Conservation (phyloP, 345 rosid species). For the Eucalyptus curtisii region DNA sequence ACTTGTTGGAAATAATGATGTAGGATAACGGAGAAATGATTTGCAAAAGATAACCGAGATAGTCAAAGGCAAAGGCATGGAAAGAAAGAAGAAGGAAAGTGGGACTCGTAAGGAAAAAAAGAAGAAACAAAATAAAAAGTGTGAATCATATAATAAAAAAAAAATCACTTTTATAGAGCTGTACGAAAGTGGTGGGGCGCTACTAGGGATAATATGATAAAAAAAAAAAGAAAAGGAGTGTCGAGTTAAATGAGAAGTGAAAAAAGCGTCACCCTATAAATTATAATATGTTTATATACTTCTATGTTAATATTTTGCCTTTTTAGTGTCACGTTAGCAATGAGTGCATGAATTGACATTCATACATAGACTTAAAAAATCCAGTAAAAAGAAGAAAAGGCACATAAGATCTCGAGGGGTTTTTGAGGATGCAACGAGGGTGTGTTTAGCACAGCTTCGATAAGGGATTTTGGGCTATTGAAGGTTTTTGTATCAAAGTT, state of each 20-base stretch:
- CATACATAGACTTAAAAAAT: not conserved
- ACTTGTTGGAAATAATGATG: not conserved
- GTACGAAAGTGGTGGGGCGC: fast-evolving
- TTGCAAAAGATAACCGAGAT: not conserved
- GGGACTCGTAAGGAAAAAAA: fast-evolving
- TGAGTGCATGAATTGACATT: not conserved
- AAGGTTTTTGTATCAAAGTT: not conserved
- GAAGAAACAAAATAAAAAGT: too few species aligned
- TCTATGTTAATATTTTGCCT: not conserved
- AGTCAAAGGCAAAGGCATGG: fast-evolving
- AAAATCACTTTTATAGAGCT: fast-evolving
- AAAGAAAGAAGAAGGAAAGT: not conserved
- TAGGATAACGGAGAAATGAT: fast-evolving
- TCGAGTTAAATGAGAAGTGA: not conserved
- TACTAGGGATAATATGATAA: too few species aligned
- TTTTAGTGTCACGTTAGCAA: not conserved
- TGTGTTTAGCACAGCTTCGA: not conserved
- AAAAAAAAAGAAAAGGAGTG: too few species aligned
- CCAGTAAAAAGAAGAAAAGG: not conserved
- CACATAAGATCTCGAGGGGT: not conserved
- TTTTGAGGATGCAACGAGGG: not conserved
- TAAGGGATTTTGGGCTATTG: not conserved
- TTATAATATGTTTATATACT: not conserved
- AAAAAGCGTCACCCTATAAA: not conserved
- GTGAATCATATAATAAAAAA: not conserved